Evolutionary conservation across 176 grass and related monocot genomes (phyloP).

Genomic region (Oropetium thomaeum): DNA sequence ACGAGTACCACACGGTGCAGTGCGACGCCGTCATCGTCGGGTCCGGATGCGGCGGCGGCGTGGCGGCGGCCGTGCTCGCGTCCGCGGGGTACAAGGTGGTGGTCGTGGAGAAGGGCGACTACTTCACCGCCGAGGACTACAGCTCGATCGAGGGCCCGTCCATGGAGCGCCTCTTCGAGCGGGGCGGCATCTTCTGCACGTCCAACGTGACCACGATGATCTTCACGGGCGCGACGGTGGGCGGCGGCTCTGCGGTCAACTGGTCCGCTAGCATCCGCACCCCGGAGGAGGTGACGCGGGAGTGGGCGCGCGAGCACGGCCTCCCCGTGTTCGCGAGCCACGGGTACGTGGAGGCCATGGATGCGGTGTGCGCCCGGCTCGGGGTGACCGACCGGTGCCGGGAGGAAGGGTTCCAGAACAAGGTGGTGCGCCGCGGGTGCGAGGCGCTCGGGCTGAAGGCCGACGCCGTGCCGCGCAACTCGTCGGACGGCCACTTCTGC

Average conservation of each 20-base stretch:
- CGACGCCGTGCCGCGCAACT: slow-evolving; percentile 68
- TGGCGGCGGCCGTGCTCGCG: slow-evolving; percentile 76
- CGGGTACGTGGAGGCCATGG: slow-evolving; percentile 56
- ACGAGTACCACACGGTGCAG: slow-evolving; percentile 33
- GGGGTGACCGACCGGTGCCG: slow-evolving; percentile 49
- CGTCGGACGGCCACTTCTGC: slow-evolving; percentile 66
- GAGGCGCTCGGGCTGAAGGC: slow-evolving; percentile 55
- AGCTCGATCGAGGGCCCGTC: slow-evolving; percentile 72
- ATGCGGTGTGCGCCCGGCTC: slow-evolving; percentile 64
- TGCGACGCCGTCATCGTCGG: slow-evolving; percentile 88
- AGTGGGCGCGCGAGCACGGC: slow-evolving; percentile 61
- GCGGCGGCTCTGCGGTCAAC: slow-evolving; percentile 90
- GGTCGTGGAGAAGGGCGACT: slow-evolving; percentile 86
- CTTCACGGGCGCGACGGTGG: slow-evolving; percentile 73
- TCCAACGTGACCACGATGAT: slow-evolving; percentile 50
- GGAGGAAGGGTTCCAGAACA: slow-evolving; percentile 84
- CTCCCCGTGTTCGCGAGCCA: slow-evolving; percentile 50
- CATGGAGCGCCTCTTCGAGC: slow-evolving; percentile 61
- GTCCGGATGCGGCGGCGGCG: slow-evolving; percentile 79
- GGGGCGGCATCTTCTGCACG: slow-evolving; percentile 54
- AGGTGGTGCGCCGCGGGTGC: slow-evolving; percentile 67
- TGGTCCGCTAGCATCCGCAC: slow-evolving; percentile 93
- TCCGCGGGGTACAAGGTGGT: slow-evolving; percentile 73
- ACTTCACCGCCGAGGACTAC: slow-evolving; percentile 71
- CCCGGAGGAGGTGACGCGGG: slow-evolving; percentile 46